A percentile compares a stretch with the other conserved stretches of the same genome.
Conservation (phyloP, 2,329 filamentous ascomycete genomes). For the Trichocomaceae sp. region DNA sequence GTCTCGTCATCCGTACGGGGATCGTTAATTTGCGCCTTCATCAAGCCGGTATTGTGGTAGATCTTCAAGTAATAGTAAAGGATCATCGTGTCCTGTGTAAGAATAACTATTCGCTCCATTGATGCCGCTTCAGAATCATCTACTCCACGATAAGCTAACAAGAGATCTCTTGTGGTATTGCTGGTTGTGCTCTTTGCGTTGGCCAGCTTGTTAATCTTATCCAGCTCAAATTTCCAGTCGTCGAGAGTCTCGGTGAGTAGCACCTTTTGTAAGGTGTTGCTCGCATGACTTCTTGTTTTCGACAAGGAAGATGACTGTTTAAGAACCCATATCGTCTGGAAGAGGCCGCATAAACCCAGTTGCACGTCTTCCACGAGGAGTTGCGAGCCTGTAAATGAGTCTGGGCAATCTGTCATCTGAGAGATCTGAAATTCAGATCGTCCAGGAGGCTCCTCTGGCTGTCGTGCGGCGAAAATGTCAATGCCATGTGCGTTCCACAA, state of each 20-base stretch:
- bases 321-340: constrained; percentile 8
- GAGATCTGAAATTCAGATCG: background rate
- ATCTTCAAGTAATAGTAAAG: constrained; percentile 10
- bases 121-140: constrained; percentile 1
- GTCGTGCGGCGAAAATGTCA: constrained; percentile 1
- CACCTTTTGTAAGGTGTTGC: background rate
- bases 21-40: background rate
- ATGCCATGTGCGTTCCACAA: constrained; percentile 10
- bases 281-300: background rate
- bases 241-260: constrained; percentile 2
- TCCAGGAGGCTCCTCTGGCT: constrained; percentile 1
- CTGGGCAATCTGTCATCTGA: background rate
- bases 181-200: background rate
- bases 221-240: constrained; percentile 1
- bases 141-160: constrained; percentile 8
- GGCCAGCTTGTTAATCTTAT: background rate
- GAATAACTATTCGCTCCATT: background rate
- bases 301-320: background rate
- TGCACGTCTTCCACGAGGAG: constrained; percentile 9
- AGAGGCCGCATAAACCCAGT: constrained; percentile 1
- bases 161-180: background rate
- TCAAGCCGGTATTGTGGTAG: background rate
- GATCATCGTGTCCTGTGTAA: constrained; percentile 6
- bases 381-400: background rate
- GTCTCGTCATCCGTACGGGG: background rate